These are phyloP conservation scores for Daldinia eschscholtzii DNA, from an alignment of 2,329 filamentous ascomycete genomes.

Conservation along the genomic window DNA sequence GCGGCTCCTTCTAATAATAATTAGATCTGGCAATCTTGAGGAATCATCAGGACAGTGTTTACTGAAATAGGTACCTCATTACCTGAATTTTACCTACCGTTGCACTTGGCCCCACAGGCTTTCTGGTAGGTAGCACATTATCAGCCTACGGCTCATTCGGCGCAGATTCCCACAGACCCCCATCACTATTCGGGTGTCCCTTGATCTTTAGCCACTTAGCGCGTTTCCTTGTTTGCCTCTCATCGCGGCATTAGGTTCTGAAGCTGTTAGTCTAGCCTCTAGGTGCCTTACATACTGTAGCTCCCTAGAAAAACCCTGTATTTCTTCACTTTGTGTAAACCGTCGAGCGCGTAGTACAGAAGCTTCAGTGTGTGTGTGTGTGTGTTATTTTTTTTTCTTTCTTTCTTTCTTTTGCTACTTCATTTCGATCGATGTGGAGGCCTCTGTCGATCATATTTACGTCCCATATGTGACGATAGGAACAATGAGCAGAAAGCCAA, in stretches of 20 bases:
- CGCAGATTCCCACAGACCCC: slow-evolving; percentile 57
- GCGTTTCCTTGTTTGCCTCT: slow-evolving; percentile 37
- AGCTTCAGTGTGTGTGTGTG: too few species aligned
- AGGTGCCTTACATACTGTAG: slow-evolving; percentile 29
- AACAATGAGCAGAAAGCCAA: slow-evolving; percentile 20
- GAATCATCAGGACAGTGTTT: slow-evolving; percentile 39
- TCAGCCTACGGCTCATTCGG: slow-evolving; percentile 64
- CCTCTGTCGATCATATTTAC: slow-evolving; percentile 16
- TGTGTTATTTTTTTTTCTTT: not conserved
- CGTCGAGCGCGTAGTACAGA: slow-evolving; percentile 16
- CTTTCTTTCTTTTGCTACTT: not conserved
- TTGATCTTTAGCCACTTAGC: slow-evolving; percentile 42
- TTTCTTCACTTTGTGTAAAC: slow-evolving; percentile 6
- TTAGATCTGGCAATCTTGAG: slow-evolving; percentile 26
- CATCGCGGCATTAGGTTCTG: slow-evolving; percentile 33
- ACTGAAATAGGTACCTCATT: slow-evolving; percentile 38
- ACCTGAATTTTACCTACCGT: slow-evolving; percentile 47
- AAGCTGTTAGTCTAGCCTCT: slow-evolving; percentile 33
- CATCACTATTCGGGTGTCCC: slow-evolving; percentile 43
- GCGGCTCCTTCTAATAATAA: slow-evolving; percentile 40
- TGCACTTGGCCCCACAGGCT: slow-evolving; percentile 51
- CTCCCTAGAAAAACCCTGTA: slow-evolving; percentile 22
- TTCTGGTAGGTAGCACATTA: slow-evolving; percentile 54
- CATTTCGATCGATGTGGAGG: slow-evolving; percentile 8
- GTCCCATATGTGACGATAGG: slow-evolving; percentile 25